Evolutionary conservation across 2,329 filamentous ascomycete species (phyloP), one percentile per base, ranked within the genome.

Genomic region (Trichoderma aggressivum): DNA sequence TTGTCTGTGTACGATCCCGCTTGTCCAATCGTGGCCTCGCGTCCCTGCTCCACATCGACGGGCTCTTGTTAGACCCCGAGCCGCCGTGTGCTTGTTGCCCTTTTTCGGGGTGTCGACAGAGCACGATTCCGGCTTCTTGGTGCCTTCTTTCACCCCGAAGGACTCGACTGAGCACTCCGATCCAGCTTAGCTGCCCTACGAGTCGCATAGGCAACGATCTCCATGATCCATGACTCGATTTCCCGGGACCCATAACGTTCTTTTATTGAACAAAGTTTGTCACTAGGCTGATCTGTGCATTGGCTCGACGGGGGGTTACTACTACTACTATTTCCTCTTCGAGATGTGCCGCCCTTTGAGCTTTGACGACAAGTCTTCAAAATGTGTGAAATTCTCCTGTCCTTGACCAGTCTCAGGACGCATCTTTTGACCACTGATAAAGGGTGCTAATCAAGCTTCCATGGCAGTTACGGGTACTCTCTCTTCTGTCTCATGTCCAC

Each of bases 151-250:
- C 47, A 21, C 21, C 61, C 47, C 63, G 50, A 36, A 21, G 7
- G 30, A 30, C 36, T 28, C n/a, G 32, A 30, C 53, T 4, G 14
- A 24, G 53, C 8, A 26, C 16, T 8, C 11, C 16, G 21, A 53
- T 56, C 55, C 30, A 66, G 47, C 32, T 21, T 50, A 2, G 47
- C 47, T 50, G 36, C 24, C 60, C 36, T 43, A 43, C 53, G 53
- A 67, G 21, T 59, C 32, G 53, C 11, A 18, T 43, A 26, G 16
- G n/a, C 21, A 5, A 21, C 53, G 64, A 47, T 67, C 50, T 59
- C 39, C 32, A 30, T 30, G 53, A 58, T n/a, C 64, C 34, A 67
- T 67, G 64, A 67, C 53, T 67, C 64, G 53, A 43, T 59, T 16
- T 30, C 55, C 16, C 32, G 34, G 14, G 34, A 32, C 64, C 64